A percentile compares a stretch with the other conserved stretches of the same genome.
These are phyloP conservation scores for Saksenaea oblongispora DNA, from an alignment of 371 early-diverging fungal genomes.

Conservation along the genomic window DNA sequence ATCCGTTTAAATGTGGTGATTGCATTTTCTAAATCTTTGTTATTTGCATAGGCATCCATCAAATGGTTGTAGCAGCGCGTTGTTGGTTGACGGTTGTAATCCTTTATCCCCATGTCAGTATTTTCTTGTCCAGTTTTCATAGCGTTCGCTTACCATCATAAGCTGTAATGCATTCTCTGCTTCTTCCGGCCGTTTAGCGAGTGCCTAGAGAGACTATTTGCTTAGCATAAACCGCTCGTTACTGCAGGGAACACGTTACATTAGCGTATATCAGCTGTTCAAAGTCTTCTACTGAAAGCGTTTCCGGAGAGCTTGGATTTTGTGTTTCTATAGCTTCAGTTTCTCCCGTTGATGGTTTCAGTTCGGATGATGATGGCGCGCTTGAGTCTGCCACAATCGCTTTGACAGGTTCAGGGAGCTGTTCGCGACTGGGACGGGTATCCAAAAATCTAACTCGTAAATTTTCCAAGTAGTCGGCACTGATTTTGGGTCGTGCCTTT, in stretches of 20 bases:
- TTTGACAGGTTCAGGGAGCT: not conserved
- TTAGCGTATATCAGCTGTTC: constrained; percentile 76
- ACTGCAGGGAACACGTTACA: constrained; percentile 12
- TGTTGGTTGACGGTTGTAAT: constrained; percentile 65
- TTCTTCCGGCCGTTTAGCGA: constrained; percentile 63
- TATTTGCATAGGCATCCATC: constrained; percentile 79
- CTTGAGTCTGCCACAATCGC: not conserved
- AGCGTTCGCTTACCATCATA: constrained; percentile 45
- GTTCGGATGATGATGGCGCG: not conserved
- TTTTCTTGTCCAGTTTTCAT: not conserved
- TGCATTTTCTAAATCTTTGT: constrained; percentile 61
- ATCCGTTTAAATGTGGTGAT: constrained; percentile 58
- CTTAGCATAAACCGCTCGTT: not conserved
- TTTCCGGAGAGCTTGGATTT: not conserved
- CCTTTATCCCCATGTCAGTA: constrained; percentile 11
- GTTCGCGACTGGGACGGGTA: constrained; percentile 25
- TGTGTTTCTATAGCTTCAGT: not conserved
- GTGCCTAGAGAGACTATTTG: constrained; percentile 28
- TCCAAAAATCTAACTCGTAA: constrained; percentile 47
- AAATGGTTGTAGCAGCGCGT: constrained; percentile 72
- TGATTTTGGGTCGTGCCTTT: constrained; percentile 39
- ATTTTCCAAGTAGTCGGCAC: constrained; percentile 45
- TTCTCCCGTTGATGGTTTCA: not conserved
- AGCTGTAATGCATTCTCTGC: constrained; percentile 74
- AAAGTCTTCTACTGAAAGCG: constrained; percentile 33